Base-by-base conservation (phyloP, 1,284 basidiomycete genomes). In the Rhodofomes roseus region DNA sequence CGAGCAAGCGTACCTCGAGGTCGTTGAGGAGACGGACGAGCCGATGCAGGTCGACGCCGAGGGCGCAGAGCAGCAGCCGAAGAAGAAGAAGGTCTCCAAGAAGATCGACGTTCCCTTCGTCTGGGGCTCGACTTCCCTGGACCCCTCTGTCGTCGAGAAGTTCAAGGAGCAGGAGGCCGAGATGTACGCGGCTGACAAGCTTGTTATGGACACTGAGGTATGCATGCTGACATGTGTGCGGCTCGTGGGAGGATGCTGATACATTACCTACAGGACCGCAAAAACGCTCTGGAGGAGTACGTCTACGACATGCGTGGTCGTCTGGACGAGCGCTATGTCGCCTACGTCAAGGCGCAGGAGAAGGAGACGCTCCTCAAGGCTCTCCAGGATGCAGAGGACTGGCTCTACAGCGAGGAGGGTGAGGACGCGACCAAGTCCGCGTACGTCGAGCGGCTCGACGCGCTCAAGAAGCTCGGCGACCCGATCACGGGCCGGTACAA, bases 271-370 rank as follows among this genome's bases (percentile, higher is more conserved):
- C 62, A 94, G 92, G 92, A 97, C 76, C 88, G 92, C 74, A 98
- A 96, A 81, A 97, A 98, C 74, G 94, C 95, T 16, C 86, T 98
- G 25, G 95, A 98, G 78, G 95, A 97, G 79, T 97, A 96, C 79
- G 90, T 97, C 64, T 97, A 97, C 78, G 94, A 98, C 74, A 93
- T 83, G 68, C 91, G 95, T 56, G 81, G 86, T 75, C 97, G 96
- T 79, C 85, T 98, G 62, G 95, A 97, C 39, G 91, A 90, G 60
- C 85, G 90, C 57, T 96, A 90, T 70, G 86, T 87, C 23, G 58
- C 84, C 25, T 97, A 82, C 75, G 89, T 89, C 55, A 82, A 89
- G 69, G 59, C 85, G 0, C 70, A 77, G 16, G 95, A 97, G 78
- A 95, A 95, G 79, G 74, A 84, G 64, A 83, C 84, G 63, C 84